Percentiles rank a stretch among this genome's conserved stretches.
Evolutionary conservation across 345 rosid species (phyloP).

Genomic region (Pugionium dolabratum): DNA sequence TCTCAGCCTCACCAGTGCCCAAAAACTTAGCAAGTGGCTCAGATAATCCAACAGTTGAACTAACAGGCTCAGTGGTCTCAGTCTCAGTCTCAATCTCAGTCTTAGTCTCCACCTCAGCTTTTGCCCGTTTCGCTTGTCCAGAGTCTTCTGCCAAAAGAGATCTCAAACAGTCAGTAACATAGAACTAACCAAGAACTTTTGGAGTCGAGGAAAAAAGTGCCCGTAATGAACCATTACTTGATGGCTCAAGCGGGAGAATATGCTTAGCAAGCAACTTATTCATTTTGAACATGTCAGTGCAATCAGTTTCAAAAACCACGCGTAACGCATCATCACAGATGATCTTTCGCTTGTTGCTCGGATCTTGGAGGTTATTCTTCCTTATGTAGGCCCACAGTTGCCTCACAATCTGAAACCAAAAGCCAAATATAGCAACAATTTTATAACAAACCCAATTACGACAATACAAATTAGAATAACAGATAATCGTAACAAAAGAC

Average conservation of each 20-base stretch:
- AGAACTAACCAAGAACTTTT: constrained; percentile 19
- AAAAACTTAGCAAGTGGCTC: constrained; percentile 82
- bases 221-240: constrained; percentile 50
- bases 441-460: neutral
- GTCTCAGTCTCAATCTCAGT: constrained; percentile 54
- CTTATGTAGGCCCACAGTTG: constrained; percentile 97
- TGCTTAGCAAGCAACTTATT: constrained; percentile 92
- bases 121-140: constrained; percentile 68
- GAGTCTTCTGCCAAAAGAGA: constrained; percentile 61
- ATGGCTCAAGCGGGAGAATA: constrained; percentile 78
- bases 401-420: constrained; percentile 72
- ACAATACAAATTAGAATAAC: neutral
- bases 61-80: constrained; percentile 48
- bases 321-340: constrained; percentile 93
- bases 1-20: constrained; percentile 64
- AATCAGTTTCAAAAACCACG: constrained; percentile 88
- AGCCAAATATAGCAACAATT: constrained; percentile 16
- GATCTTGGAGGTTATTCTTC: constrained; percentile 96
- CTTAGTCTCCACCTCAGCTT: constrained; percentile 59
- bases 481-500: neutral
- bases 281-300: constrained; percentile 99
- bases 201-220: neutral
- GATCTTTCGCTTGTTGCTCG: constrained; percentile 96
- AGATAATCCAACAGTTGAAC: constrained; percentile 56
- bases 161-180: constrained; percentile 22